Base-by-base conservation (phyloP, 164 flowering plant genomes). In the Chloranthus sessilifolius region DNA sequence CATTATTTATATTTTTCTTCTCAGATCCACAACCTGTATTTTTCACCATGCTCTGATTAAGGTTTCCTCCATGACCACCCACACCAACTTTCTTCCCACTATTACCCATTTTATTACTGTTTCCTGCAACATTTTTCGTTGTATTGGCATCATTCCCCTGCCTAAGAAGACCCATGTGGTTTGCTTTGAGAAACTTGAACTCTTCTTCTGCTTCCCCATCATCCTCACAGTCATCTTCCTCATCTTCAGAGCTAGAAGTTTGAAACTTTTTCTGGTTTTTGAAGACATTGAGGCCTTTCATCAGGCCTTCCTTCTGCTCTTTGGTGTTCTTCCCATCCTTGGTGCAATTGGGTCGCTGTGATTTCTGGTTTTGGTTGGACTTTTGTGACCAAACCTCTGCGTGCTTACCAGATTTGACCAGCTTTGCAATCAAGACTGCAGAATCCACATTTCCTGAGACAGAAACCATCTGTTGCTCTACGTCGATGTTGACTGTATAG, bases 361-460 rank as follows among this genome's bases (percentile, higher is more conserved):
- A 74, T 15, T 85, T 74, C 49, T 75, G 81, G 53, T 62, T 71
- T 45, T 74, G 83, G 50, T 61, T 76, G 39, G 68, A 22, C 36
- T 77, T 79, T 50, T 67, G 75, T 39, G 79, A 65, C 85, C 94
- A 88, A 21, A 79, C 58, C 64, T 80, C 88, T 20, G 94, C 82
- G 68, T 82, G 79, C 56, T 84, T 88, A 5, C 94, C 88, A 24
- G 82, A 66, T 62, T 54, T 78, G 0, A 53, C 68, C 44, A 88
- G 63, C 45, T 75, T 88, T 70, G 80, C 82, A 37, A 88, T 80
- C 71, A 88, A 60, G 14, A 74, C 72, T 5, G 64, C 69, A 47
- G 85, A 55, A 51, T 88, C 88, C 4, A 88, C 81, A 67, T 36
- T 75, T 22, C 96, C 94, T 29, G 79, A 80, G 37, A 88, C 83